phyloP scores from a whole-genome alignment of 257 asterid species.

The Leptodermis oblonga region DNA sequence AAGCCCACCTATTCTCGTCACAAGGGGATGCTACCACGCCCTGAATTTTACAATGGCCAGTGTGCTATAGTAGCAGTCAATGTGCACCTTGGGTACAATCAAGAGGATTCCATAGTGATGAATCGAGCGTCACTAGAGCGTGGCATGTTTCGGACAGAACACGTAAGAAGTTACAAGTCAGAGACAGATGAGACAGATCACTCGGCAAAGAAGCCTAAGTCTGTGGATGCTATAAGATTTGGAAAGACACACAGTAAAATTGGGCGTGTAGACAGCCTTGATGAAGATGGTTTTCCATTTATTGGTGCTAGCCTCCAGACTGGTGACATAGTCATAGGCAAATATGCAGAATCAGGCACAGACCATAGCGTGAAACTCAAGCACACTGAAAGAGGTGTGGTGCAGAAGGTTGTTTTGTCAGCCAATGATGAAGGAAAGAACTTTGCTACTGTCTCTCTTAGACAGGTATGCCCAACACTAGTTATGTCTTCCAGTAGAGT shows the following conservation, averaged over 20 bases:
- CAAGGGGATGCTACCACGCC: conserved; percentile 67
- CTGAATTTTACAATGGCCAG: conserved; percentile 87
- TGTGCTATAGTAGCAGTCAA: conserved; percentile 93
- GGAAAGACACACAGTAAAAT: conserved; percentile 79
- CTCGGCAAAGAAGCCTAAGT: conserved; percentile 38
- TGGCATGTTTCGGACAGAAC: conserved; percentile 92
- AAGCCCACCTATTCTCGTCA: conserved; percentile 41
- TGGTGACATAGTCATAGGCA: conserved; percentile 86
- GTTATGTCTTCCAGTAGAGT: not conserved
- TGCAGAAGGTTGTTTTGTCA: conserved; percentile 80
- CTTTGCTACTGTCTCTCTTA: conserved; percentile 73
- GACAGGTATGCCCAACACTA: conserved; percentile 53
- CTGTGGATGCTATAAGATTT: conserved; percentile 55
- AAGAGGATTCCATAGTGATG: conserved; percentile 94
- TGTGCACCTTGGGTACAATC: conserved; percentile 92
- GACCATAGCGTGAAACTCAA: conserved; percentile 86
- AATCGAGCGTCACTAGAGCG: conserved; percentile 91
- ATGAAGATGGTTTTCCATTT: conserved; percentile 91
- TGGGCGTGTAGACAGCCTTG: conserved; percentile 87
- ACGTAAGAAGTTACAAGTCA: conserved; percentile 72
- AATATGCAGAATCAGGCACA: conserved; percentile 65
- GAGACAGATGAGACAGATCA: conserved; percentile 64
- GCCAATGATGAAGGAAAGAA: conserved; percentile 87
- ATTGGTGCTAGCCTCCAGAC: conserved; percentile 86
- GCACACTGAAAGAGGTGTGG: conserved; percentile 96